Conservation (phyloP, 2,329 filamentous ascomycete species). For the Sordariomycetes sp. region DNA sequence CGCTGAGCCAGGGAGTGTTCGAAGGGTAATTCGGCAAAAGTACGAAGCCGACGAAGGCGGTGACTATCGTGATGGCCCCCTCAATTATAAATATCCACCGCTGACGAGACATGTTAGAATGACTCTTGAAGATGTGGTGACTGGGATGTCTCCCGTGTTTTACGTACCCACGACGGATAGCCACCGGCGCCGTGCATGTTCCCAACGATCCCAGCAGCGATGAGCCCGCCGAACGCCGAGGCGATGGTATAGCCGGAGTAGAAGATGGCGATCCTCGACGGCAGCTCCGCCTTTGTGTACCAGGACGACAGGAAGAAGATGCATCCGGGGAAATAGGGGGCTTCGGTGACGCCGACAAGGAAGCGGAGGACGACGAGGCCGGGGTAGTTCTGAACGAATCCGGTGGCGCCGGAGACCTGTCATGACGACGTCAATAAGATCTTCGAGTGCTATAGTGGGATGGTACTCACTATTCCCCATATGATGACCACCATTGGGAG, state of each 20-base stretch:
- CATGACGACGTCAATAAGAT: neutral
- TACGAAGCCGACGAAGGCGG: neutral
- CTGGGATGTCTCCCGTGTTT: neutral
- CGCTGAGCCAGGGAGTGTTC: neutral
- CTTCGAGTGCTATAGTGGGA: neutral
- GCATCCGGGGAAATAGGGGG: slow-evolving; percentile 6
- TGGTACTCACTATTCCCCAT: neutral
- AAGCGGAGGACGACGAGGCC: slow-evolving; percentile 22
- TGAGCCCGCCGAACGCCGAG: slow-evolving; percentile 1
- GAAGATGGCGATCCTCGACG: slow-evolving; percentile 4
- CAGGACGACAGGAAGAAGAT: slow-evolving; percentile 5
- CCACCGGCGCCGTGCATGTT: neutral
- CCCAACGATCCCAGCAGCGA: slow-evolving; percentile 2
- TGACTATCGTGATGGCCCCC: neutral
- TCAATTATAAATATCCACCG: neutral
- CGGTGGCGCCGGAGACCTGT: slow-evolving; percentile 20
- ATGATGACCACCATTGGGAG: neutral
- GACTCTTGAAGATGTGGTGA: neutral
- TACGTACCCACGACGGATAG: neutral
- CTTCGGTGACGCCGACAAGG: slow-evolving; percentile 25
- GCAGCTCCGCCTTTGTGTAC: slow-evolving; percentile 5
- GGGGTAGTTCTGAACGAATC: slow-evolving; percentile 18
- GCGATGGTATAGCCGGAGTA: slow-evolving; percentile 4
- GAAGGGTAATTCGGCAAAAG: neutral
- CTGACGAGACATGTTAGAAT: neutral